Base-by-base conservation (phyloP, 2,329 filamentous ascomycete species). In the Xylaria digitata region DNA sequence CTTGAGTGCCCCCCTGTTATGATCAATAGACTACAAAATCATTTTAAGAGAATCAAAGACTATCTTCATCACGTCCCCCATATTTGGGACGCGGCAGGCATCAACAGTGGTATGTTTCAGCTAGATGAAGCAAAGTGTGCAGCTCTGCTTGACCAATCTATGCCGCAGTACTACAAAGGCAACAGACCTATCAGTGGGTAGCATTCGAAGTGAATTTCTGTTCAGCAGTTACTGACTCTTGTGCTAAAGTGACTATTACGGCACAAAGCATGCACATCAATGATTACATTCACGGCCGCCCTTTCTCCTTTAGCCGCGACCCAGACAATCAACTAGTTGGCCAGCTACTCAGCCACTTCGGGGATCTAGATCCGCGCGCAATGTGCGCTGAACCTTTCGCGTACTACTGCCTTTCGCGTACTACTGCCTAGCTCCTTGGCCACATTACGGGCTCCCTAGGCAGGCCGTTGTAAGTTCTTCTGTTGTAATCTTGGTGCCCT, bases 351-450 rank as follows among this genome's bases (percentile, higher is more conserved):
- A 30, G 17, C 6, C 17, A 30, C 13, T 23, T 30, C 42, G 54
- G 54, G 15, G 2, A 7, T 21, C 7, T 32, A 11, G 9, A 55
- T 32, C 9, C 46, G 34, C 53, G 37, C 15, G 21, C 37, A 32
- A 55, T 55, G 53, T 21, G 23, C 13, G 37, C 21, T 13, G 37
- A n/a, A 13, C 54, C 54, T 19, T 63, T 63, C 9, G 46, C 54
- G n/a, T 59, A 59, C 30, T 63, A 59, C n/a, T 59, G 37, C 40
- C 11, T 58, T n/a, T n/a, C 9, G 46, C 54, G n/a, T 59, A 59
- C 30, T 63, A 59, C n/a, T 59, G 37, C 40, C 11, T 58, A 9
- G n/a, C 40, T 40, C 53, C 54, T 17, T 59, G 54, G 61, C 61
- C 61, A 17, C 53, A 32, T 7, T 23, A 21, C 7, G 34, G 5